Evolutionary conservation across 2,329 filamentous ascomycete genomes (phyloP).

Genomic region (Cordyceps cicadae): DNA sequence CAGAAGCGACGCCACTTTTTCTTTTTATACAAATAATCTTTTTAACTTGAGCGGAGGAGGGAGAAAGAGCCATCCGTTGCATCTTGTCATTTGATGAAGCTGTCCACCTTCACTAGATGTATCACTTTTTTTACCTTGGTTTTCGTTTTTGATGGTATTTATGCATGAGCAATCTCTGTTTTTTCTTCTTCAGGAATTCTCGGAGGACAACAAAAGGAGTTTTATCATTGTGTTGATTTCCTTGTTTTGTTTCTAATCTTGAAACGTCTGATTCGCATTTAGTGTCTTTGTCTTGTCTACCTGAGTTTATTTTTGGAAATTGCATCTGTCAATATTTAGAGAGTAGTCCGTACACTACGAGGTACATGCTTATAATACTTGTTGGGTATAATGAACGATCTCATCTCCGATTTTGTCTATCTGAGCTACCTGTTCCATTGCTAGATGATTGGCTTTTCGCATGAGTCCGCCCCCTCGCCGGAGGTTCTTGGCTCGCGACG

Average conservation of each 20-base stretch:
- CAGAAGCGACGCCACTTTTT: background rate
- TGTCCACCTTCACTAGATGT: background rate
- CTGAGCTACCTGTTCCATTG: background rate
- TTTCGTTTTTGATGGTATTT: background rate
- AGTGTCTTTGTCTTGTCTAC: background rate
- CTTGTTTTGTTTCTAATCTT: background rate
- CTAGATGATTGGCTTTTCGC: too few relatives aligned
- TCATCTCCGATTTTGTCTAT: background rate
- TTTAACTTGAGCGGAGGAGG: background rate
- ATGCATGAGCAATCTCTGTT: background rate
- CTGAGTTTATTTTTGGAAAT: background rate
- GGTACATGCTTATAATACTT: background rate
- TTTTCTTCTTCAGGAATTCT: background rate
- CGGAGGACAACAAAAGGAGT: background rate
- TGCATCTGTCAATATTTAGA: background rate
- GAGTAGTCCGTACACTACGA: background rate
- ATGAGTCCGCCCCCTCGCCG: too few relatives aligned
- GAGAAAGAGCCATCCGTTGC: background rate
- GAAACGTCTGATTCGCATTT: background rate
- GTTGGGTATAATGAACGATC: background rate
- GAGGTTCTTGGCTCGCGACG: too few relatives aligned
- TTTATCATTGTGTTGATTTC: background rate
- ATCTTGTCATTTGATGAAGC: background rate
- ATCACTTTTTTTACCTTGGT: constrained; percentile 2
- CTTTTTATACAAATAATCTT: background rate